phyloP scores from a whole-genome alignment of 495 filamentous ascomycete species.

The Ramalina intermedia region DNA sequence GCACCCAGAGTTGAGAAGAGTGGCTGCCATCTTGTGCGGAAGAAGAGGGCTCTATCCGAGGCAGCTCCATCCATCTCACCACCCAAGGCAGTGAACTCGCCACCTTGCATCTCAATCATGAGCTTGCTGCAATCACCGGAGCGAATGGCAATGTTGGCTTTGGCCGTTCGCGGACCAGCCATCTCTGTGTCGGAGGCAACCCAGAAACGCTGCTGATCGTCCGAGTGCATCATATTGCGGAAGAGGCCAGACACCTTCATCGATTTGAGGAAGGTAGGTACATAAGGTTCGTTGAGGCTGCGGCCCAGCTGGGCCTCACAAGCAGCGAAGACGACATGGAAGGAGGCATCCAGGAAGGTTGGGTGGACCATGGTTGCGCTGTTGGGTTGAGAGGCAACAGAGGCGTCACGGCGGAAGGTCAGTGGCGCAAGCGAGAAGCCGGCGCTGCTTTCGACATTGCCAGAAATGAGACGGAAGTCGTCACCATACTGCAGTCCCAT shows the following conservation, averaged over 20 bases:
- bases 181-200: constrained; percentile 13
- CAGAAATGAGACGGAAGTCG: constrained; percentile 8
- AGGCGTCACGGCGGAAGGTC: constrained; percentile 3
- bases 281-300: constrained; percentile 14
- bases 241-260: constrained; percentile 15
- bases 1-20: constrained; percentile 8
- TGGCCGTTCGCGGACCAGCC: constrained; percentile 12
- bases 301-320: constrained; percentile 5
- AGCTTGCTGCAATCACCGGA: constrained; percentile 11
- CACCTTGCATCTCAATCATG: constrained; percentile 14
- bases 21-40: constrained; percentile 15
- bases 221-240: not conserved
- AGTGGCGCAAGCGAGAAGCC: constrained; percentile 10
- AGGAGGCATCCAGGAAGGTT: constrained; percentile 8
- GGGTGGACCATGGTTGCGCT: constrained; percentile 8
- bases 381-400: not conserved
- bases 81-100: constrained; percentile 13
- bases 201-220: constrained; percentile 7
- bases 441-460: constrained; percentile 8
- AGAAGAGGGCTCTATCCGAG: constrained; percentile 10
- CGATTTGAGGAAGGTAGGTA: constrained; percentile 15
- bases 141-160: constrained; percentile 8
- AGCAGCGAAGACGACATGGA: constrained; percentile 10
- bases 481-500: constrained; percentile 12
- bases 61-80: constrained; percentile 3